phyloP scores from a whole-genome alignment of 768 basidiomycete species.

The Saitozyma sp. region DNA sequence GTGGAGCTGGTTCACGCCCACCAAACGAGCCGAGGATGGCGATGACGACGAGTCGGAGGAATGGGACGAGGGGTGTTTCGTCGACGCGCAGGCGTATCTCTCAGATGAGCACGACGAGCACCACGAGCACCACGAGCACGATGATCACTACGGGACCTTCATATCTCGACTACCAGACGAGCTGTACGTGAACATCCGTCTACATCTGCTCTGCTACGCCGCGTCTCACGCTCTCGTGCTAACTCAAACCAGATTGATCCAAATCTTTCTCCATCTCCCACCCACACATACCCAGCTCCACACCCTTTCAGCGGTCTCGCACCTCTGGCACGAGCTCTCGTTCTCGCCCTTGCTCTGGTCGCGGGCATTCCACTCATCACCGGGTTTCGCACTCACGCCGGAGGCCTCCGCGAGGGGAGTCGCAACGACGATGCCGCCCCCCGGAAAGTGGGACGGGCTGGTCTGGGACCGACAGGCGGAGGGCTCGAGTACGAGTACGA shows the following conservation, averaged over 20 bases:
- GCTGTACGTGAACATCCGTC: slow-evolving; percentile 22
- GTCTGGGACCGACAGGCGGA: not conserved
- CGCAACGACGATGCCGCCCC: slow-evolving; percentile 12
- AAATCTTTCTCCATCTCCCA: slow-evolving; percentile 31
- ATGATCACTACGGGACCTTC: no score
- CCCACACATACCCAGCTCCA: slow-evolving; percentile 16
- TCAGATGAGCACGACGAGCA: no score
- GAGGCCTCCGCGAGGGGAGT: not conserved
- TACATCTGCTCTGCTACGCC: not conserved
- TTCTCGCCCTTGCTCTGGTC: slow-evolving; percentile 31
- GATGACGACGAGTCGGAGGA: no score
- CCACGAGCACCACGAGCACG: no score
- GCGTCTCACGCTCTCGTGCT: not conserved
- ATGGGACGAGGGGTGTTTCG: no score
- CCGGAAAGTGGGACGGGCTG: slow-evolving; percentile 18
- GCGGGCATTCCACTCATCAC: slow-evolving; percentile 10
- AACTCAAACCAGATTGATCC: slow-evolving; percentile 16
- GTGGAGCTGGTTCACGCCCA: no score
- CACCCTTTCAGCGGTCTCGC: slow-evolving; percentile 20
- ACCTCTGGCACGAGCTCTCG: slow-evolving; percentile 19
- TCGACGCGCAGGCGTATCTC: no score
- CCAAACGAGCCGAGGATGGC: no score
- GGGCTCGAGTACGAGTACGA: no score
- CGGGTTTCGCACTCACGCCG: slow-evolving; percentile 10
- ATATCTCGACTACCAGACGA: slow-evolving; percentile 32